phyloP scores from a whole-genome alignment of 1,284 basidiomycete genomes.

The Cutaneotrichosporon dermatis region DNA sequence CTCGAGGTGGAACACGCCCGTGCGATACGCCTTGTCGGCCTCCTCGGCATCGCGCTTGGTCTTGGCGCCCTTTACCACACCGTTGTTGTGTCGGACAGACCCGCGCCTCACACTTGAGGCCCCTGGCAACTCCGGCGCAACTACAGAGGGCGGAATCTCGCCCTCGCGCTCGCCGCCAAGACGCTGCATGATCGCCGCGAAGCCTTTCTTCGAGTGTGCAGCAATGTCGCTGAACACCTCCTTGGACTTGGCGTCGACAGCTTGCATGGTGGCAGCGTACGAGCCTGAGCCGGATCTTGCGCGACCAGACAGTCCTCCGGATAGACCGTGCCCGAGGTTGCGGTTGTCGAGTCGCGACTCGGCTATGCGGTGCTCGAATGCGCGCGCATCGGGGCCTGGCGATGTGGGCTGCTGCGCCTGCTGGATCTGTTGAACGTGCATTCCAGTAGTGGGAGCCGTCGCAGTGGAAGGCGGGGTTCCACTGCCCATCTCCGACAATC shows the following conservation, averaged over 20 bases:
- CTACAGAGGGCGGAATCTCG: slow-evolving; percentile 5
- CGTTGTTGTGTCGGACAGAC: slow-evolving; percentile 31
- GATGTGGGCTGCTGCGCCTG: neutral
- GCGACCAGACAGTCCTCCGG: slow-evolving; percentile 9
- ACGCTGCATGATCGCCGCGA: slow-evolving; percentile 46
- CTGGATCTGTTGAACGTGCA: too few species aligned
- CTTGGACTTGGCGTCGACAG: slow-evolving; percentile 34
- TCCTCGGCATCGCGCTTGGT: slow-evolving; percentile 87
- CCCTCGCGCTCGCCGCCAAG: slow-evolving; percentile 42
- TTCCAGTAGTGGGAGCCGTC: too few species aligned
- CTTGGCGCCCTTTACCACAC: slow-evolving; percentile 64
- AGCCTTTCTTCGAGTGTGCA: slow-evolving; percentile 43
- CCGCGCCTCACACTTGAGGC: neutral
- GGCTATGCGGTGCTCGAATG: neutral
- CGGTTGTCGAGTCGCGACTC: neutral
- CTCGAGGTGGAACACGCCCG: slow-evolving; percentile 88
- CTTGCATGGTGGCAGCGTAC: slow-evolving; percentile 6
- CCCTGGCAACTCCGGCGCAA: slow-evolving; percentile 14
- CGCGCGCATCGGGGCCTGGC: neutral
- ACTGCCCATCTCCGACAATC: neutral
- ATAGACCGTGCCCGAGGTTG: neutral
- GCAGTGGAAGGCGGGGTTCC: neutral
- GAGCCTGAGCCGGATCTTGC: slow-evolving; percentile 27
- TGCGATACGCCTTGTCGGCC: slow-evolving; percentile 91
- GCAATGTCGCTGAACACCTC: slow-evolving; percentile 48